These are phyloP conservation scores for Rhodotorula sp. DNA, from an alignment of 1,284 basidiomycete genomes.

Conservation along the genomic window DNA sequence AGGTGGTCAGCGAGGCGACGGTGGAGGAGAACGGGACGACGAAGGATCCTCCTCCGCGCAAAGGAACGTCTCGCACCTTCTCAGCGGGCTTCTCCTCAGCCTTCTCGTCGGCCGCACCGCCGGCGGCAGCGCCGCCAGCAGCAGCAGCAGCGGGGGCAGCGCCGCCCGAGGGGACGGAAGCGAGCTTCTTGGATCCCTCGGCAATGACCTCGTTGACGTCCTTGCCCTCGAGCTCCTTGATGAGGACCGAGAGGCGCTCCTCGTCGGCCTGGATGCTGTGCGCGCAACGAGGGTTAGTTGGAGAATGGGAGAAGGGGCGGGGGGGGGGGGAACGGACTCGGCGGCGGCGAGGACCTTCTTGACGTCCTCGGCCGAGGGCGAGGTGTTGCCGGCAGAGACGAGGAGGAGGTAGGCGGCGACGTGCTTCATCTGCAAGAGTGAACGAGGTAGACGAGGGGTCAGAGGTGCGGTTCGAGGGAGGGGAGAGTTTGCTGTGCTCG, in stretches of 20 bases:
- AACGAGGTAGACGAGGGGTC: neutral
- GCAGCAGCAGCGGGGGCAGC: slow-evolving; percentile 59
- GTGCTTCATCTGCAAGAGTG: slow-evolving; percentile 59
- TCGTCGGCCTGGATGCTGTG: slow-evolving; percentile 80
- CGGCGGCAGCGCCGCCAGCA: slow-evolving; percentile 64
- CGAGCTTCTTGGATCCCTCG: slow-evolving; percentile 88
- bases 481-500: slow-evolving; percentile 1
- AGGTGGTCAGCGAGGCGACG: too few species aligned
- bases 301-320: neutral
- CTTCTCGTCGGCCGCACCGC: slow-evolving; percentile 65
- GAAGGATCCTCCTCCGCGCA: too few species aligned
- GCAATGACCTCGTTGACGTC: slow-evolving; percentile 85
- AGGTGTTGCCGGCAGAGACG: slow-evolving; percentile 85
- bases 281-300: neutral
- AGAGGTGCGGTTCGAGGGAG: neutral
- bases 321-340: slow-evolving; percentile 49
- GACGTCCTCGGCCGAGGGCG: slow-evolving; percentile 84
- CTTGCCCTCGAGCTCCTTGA: slow-evolving; percentile 92
- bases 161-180: slow-evolving; percentile 67
- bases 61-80: too few species aligned
- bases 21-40: too few species aligned
- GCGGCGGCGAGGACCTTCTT: slow-evolving; percentile 83
- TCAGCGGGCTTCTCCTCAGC: slow-evolving; percentile 71
- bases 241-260: slow-evolving; percentile 76
- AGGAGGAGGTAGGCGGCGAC: slow-evolving; percentile 98